Percentiles rank a stretch among this genome's conserved stretches.
Evolutionary conservation across 2,329 filamentous ascomycete species (phyloP).

Genomic region (Nectriaceae sp.): DNA sequence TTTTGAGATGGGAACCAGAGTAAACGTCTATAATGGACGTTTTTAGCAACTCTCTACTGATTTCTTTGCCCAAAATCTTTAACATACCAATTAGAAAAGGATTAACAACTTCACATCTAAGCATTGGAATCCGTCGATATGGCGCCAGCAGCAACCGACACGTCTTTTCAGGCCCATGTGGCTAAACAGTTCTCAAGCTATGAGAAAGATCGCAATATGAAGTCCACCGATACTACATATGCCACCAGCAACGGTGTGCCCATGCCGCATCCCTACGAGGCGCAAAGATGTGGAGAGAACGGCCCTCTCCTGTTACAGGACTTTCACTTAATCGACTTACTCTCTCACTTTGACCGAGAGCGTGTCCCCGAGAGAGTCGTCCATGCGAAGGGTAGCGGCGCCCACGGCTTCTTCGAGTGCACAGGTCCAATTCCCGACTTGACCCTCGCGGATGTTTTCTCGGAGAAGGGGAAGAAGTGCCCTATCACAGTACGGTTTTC

Average conservation of each 20-base stretch:
- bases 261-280: constrained; percentile 58
- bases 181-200: constrained; percentile 39
- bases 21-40: too few relatives aligned
- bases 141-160: constrained; percentile 31
- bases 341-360: constrained; percentile 63
- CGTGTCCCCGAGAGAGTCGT: constrained; percentile 63
- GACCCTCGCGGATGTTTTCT: constrained; percentile 54
- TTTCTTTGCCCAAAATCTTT: neutral
- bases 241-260: constrained; percentile 58
- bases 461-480: constrained; percentile 67
- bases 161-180: constrained; percentile 39
- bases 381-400: constrained; percentile 60
- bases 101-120: too few relatives aligned
- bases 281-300: constrained; percentile 57
- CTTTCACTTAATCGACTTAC: constrained; percentile 62
- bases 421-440: constrained; percentile 53
- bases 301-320: constrained; percentile 60
- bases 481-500: constrained; percentile 70
- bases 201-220: constrained; percentile 40
- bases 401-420: constrained; percentile 55
- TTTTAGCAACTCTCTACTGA: too few relatives aligned
- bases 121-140: constrained; percentile 5
- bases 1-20: neutral
- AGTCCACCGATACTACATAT: constrained; percentile 49
- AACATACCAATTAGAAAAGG: neutral